Base-by-base conservation (phyloP, 1,284 basidiomycete genomes). In the Tilletia indica region DNA sequence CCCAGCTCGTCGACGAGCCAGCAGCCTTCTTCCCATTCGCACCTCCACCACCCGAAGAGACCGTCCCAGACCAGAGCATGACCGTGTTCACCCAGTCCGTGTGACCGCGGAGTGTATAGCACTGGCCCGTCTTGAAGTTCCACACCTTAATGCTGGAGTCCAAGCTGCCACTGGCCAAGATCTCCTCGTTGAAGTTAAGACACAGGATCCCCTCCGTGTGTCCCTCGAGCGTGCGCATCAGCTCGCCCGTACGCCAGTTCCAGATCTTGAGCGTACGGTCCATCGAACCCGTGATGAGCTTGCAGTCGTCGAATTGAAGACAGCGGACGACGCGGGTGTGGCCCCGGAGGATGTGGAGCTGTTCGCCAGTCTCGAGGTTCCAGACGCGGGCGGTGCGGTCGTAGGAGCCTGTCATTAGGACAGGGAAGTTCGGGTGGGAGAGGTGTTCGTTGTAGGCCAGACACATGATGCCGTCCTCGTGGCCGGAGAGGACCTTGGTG, bases 401-500 rank as follows among this genome's bases (percentile, higher is more conserved):
- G 86, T 97, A 98, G 4, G 94, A 97, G 61, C 96, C 97, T 0
- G 96, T 97, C 86, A 99, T 96, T 69, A 99, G 90, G 74, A 99
- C 90, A 0, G 97, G 94, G 83, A 94, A 85, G 72, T 74, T 93
- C 6, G 93, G 93, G 82, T 93, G 91, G 11, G 89, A 87, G 31
- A 97, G 88, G 2, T 91, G 90, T 82, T 98, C 96, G 85, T 89
- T 91, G 85, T 95, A 96, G 83, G 98, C 95, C 4, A 99, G 88
- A 85, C 96, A 99, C 91, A 98, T 97, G 82, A 99, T 91, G 71
- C 94, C 93, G 82, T 99, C 94, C 4, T 92, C 92, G 85, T 99
- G 97, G 0, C 97, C 96, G 77, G 91, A 90, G 66, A 99, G 87
- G 0, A 91, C 92, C 66, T 91, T 91, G 66, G 92, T 91, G 3